Evolutionary conservation across 169 alveolate species (phyloP).

Genomic region (Cyclospora cayetanensis): DNA sequence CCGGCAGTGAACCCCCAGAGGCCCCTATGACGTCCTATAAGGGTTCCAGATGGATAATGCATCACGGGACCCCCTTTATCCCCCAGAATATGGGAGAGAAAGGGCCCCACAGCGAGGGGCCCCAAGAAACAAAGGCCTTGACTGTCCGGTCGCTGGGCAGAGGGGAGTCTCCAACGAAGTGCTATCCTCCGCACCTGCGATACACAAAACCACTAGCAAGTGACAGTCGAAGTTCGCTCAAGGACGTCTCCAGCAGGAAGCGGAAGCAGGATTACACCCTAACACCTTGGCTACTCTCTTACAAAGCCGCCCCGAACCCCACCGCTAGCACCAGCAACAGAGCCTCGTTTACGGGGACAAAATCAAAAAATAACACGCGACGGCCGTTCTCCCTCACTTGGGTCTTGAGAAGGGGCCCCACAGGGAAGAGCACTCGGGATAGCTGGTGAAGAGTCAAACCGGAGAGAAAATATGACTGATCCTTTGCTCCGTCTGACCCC

Average conservation of each 20-base stretch:
- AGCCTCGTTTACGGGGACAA: not conserved
- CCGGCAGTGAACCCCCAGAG: constrained; percentile 81
- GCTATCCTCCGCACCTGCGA: constrained; percentile 80
- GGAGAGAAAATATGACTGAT: constrained; percentile 82
- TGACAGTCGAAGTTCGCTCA: not conserved
- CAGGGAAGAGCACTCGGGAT: constrained; percentile 75
- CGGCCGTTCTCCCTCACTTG: constrained; percentile 70
- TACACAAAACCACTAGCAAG: not conserved
- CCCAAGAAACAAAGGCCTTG: constrained; percentile 83
- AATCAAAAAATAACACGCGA: not conserved
- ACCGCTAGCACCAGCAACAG: not conserved
- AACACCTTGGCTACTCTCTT: not conserved
- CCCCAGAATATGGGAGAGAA: constrained; percentile 73
- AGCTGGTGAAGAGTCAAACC: constrained; percentile 76
- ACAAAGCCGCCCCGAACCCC: not conserved
- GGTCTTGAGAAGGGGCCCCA: constrained; percentile 72
- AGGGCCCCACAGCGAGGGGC: constrained; percentile 72
- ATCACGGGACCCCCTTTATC: constrained; percentile 78
- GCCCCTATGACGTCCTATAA: constrained; percentile 80
- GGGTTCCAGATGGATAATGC: constrained; percentile 72
- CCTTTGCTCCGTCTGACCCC: constrained; percentile 72
- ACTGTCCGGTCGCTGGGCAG: constrained; percentile 79
- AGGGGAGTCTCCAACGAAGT: constrained; percentile 65
- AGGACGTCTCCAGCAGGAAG: not conserved
- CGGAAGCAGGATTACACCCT: not conserved